Base-by-base conservation (phyloP, 2,329 filamentous ascomycete species). In the Trichoderma sp. region DNA sequence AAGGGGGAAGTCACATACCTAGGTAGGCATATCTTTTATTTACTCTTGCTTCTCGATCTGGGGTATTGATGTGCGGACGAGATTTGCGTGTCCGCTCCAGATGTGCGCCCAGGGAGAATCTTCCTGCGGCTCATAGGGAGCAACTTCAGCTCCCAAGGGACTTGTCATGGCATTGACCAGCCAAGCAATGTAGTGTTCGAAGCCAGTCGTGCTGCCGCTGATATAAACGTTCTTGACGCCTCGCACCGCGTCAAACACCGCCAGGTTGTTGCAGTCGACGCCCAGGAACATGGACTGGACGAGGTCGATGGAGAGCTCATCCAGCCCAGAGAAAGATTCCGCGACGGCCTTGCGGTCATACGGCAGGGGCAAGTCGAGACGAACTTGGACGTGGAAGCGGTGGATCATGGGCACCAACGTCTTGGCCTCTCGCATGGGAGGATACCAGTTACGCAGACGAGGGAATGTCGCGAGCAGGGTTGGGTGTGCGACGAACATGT, bases 401-500 rank as follows among this genome's bases (percentile, higher is more conserved):
- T 81, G 82, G 77, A 87, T 85, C 45, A 81, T 82, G 33, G 80
- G 76, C 16, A 82, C 76, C 56, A 82, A 78, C 38, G 78, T 75
- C 14, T 69, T 69, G 18, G 79, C 79, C 75, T 81, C 79, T 65
- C 79, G 79, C 75, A 85, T 77, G 29, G 83, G 84, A 41, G 79
- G 77, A 77, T 82, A 81, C 77, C 81, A 80, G 66, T 78, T 71
- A 66, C 80, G 81, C 53, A 87, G 84, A n/a, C 83, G 83, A 8
- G 86, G 86, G 75, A 85, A 85, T 3, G 80, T 77, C 6, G 85
- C 82, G 9, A 88, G 85, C 21, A 86, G 80, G 4, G 80, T 80
- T 1, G 82, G 81, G 80, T 87, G 85, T 12, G 85, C 84, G 74
- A 84, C 77, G 80, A 88, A 88, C 56, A 82, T 85, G 82, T 88